phyloP scores from a whole-genome alignment of 2,329 filamentous ascomycete species.

The Pseudophaeomoniella oleicola region DNA sequence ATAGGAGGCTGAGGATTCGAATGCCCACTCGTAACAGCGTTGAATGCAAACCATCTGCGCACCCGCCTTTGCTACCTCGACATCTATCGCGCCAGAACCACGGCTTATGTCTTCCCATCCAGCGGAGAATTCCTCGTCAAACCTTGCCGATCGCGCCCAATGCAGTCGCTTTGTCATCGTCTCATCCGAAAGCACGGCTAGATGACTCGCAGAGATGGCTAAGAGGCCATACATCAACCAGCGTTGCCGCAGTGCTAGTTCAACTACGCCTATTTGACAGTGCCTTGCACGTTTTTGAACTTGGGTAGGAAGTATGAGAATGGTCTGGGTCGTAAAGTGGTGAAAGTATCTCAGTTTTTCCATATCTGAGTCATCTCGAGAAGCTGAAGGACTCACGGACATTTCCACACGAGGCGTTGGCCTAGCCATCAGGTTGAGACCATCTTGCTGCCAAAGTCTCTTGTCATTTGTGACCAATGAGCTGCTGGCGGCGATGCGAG shows the following conservation, averaged over 20 bases:
- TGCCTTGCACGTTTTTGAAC: not conserved
- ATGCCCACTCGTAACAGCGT: slow-evolving; percentile 6
- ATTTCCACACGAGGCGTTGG: not conserved
- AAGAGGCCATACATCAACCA: slow-evolving; percentile 17
- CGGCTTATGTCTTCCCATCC: slow-evolving; percentile 3
- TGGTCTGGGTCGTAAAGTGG: slow-evolving; percentile 13
- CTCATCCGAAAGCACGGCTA: slow-evolving; percentile 7
- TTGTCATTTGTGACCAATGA: slow-evolving; percentile 1
- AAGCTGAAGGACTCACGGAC: not conserved
- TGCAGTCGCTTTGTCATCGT: slow-evolving; percentile 1
- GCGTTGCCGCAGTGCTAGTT: slow-evolving; percentile 8
- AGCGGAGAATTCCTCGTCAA: slow-evolving; percentile 4
- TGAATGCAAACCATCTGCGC: slow-evolving; percentile 7
- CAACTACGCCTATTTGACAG: slow-evolving; percentile 11
- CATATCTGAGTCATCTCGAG: slow-evolving; percentile 7
- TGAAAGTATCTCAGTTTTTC: slow-evolving; percentile 15
- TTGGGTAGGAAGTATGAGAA: slow-evolving; percentile 7
- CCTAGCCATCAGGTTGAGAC: too few species aligned
- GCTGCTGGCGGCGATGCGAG: not conserved
- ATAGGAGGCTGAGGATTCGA: slow-evolving; percentile 1
- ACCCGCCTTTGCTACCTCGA: slow-evolving; percentile 4
- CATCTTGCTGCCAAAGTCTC: too few species aligned
- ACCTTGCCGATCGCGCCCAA: slow-evolving; percentile 3
- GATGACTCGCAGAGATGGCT: slow-evolving; percentile 12
- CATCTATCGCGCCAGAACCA: slow-evolving; percentile 1